A percentile compares a stretch with the other conserved stretches of the same genome.
Evolutionary conservation across 441 rosid species (phyloP).

Genomic region (Corymbia citriodora): DNA sequence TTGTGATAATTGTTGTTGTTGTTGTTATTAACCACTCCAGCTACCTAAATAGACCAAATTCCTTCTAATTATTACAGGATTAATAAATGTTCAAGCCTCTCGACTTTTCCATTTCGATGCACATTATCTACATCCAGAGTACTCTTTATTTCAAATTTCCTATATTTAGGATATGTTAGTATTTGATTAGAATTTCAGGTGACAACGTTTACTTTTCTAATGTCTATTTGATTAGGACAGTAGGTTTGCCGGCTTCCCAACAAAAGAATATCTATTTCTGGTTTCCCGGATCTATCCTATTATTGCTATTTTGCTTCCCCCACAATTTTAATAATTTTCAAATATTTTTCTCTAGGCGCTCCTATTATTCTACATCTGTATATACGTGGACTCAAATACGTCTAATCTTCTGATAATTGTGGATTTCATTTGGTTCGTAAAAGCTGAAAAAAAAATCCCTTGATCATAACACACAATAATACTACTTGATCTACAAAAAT

Average conservation of each 20-base stretch:
- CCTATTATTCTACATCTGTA: neutral
- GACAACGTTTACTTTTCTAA: neutral
- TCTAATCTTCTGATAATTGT: neutral
- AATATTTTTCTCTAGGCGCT: neutral
- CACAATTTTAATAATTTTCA: neutral
- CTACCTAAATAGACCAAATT: neutral
- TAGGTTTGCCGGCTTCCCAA: neutral
- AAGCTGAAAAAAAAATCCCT: neutral
- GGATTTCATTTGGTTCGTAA: neutral
- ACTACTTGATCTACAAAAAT: neutral
- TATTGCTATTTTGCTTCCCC: neutral
- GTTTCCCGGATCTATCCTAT: neutral
- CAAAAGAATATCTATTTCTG: neutral
- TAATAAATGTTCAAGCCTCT: neutral
- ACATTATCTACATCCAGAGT: neutral
- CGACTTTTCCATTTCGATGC: neutral
- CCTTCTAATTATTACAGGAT: neutral
- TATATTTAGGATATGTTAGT: neutral
- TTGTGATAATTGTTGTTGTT: neutral
- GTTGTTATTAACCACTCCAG: neutral
- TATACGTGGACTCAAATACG: neutral
- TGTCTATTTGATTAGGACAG: neutral
- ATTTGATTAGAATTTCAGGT: neutral
- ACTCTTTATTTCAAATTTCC: neutral
- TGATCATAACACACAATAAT: neutral